A percentile compares a stretch with the other conserved stretches of the same genome.
Conservation (phyloP, 2,329 filamentous ascomycete species). For the Penicillium janthinellum region DNA sequence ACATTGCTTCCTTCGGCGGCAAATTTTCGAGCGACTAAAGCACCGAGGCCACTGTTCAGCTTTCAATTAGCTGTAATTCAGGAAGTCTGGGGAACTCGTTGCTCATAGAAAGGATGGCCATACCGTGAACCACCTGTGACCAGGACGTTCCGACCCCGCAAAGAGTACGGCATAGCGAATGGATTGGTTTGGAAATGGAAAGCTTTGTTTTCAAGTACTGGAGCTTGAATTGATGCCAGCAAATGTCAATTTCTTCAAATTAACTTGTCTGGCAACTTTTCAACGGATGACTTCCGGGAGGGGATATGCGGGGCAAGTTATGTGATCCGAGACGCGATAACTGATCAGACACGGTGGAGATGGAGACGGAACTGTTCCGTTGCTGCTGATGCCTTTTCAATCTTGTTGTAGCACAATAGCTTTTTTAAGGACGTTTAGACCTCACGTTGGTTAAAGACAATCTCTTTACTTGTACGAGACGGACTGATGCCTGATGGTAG, state of each 20-base stretch:
- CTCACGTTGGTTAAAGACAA: not conserved
- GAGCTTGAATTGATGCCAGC: not conserved
- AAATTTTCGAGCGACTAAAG: constrained; percentile 66
- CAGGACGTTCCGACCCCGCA: constrained; percentile 63
- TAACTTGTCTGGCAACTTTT: not conserved
- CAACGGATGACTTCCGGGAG: not conserved
- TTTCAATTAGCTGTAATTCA: constrained; percentile 4
- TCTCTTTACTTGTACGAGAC: not conserved
- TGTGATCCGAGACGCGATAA: not conserved
- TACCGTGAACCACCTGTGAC: constrained; percentile 67
- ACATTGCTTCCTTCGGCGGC: constrained; percentile 69
- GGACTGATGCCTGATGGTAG: not conserved
- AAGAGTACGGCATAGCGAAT: constrained; percentile 60
- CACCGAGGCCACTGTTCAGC: constrained; percentile 66
- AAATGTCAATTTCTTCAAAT: not conserved
- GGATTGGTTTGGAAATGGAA: not conserved
- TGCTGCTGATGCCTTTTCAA: not conserved
- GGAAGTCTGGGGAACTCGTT: not conserved
- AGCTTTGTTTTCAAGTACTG: not conserved
- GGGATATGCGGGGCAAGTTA: constrained; percentile 12
- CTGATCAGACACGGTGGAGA: not conserved
- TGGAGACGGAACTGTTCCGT: constrained; percentile 10
- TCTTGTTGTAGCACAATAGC: not conserved
- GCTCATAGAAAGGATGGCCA: constrained; percentile 19
- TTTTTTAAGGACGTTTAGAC: not conserved